Percentiles rank a stretch among this genome's conserved stretches.
Conservation (phyloP, 192 early-diverging fungal species). For the Phycomyces nitens region DNA sequence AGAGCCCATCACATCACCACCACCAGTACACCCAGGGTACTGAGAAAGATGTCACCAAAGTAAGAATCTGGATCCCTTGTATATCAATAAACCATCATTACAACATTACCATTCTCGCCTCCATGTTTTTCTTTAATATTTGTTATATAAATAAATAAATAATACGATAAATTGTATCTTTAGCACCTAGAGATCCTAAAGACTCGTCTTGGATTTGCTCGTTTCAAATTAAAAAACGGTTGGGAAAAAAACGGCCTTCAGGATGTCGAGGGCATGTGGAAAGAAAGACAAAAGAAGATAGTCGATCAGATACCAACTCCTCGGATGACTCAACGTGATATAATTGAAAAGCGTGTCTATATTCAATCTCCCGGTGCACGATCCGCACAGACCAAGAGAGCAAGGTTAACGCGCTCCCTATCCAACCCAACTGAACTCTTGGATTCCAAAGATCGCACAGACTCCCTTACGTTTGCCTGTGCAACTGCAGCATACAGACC, state of each 20-base stretch:
- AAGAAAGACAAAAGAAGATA: constrained; percentile 18
- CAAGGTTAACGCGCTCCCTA: constrained; percentile 19
- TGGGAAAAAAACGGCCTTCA: constrained; percentile 29
- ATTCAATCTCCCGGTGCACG: constrained; percentile 15
- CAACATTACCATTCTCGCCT: neutral
- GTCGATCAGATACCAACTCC: constrained; percentile 17
- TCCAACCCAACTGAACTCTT: constrained; percentile 8
- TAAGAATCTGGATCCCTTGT: neutral
- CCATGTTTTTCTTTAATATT: neutral
- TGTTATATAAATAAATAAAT: neutral
- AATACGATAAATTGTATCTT: neutral
- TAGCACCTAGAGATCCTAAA: constrained; percentile 10
- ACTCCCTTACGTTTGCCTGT: neutral
- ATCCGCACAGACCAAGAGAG: constrained; percentile 9
- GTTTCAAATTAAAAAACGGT: constrained; percentile 33
- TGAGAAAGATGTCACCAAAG: neutral
- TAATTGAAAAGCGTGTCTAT: constrained; percentile 28
- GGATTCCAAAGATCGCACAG: neutral
- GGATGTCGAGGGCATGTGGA: constrained; percentile 31
- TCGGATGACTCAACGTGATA: constrained; percentile 32
- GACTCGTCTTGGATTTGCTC: constrained; percentile 24
- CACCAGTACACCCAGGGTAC: no score
- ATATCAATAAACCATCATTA: neutral
- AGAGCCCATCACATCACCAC: no score
- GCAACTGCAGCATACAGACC: neutral